Evolutionary conservation across 1,284 basidiomycete genomes (phyloP), one percentile per base, ranked within the genome.

Genomic region (Caloboletus firmus): DNA sequence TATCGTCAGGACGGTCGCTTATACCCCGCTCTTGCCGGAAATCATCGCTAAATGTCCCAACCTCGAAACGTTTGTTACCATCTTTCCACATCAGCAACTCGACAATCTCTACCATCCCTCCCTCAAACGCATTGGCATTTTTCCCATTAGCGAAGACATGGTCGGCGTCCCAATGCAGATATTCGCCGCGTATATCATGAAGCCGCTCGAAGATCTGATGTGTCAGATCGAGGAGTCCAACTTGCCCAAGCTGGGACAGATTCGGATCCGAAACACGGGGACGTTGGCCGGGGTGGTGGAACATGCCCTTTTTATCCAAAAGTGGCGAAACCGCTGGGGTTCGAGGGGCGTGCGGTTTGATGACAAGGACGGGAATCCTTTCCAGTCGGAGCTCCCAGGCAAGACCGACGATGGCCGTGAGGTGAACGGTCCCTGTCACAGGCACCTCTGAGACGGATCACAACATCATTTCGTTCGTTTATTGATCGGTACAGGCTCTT

Each of bases 191-290:
- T 69, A 69, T 45, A 66, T 72, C 58, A 56, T 69, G 67, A 71
- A 71, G 20, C 77, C 76, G 8, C 64, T 79, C 17, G 74, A 76
- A 26, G 64, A 63, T 22, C 53, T 77, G 18, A 63, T 78, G 54
- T 62, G 65, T 24, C 64, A 69, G 42, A 66, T 78, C 18, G 73
- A 76, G 42, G 63, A 59, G 12, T 73, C 74, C 36, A 42, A 63
- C n/a, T 51, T 74, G 12, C 71, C 74, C n/a, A 57, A 60, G n/a
- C 57, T 79, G 15, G 52, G 51, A 11, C 73, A 76, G 18, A 50
- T 79, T 26, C 68, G 74, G 17, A 65, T 78, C 30, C 63, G 72
- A 48, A 74, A 78, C 49, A 65, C 66, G 18, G 77, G 76, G 0
- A 69, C 72, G 0, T 67, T 74, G 53, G 59, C 57, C 1, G 62